Evolutionary conservation across 2,329 filamentous ascomycete genomes (phyloP).

Genomic region (Calonectria crousiana): DNA sequence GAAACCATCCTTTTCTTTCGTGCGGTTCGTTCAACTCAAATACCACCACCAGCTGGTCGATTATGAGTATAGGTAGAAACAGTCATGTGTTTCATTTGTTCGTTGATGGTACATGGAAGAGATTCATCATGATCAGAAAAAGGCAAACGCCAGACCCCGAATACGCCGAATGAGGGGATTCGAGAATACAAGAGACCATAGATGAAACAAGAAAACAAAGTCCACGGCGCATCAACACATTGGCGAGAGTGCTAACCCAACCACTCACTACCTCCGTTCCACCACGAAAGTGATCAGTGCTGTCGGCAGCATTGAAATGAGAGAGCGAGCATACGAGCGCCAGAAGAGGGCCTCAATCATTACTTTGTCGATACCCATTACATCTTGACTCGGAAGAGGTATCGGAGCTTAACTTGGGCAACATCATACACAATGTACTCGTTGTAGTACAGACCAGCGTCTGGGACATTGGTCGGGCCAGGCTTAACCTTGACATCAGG

Average conservation of each 20-base stretch:
- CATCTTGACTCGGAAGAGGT: slow-evolving; percentile 74
- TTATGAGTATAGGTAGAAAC: background rate
- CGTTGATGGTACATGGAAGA: background rate
- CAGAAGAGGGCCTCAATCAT: background rate
- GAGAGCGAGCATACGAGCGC: background rate
- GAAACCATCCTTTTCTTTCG: background rate
- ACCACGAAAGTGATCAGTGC: background rate
- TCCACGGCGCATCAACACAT: background rate
- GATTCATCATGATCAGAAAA: background rate
- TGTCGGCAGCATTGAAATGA: background rate
- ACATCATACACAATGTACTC: slow-evolving; percentile 81
- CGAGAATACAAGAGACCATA: background rate
- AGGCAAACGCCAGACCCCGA: background rate
- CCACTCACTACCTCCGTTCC: background rate
- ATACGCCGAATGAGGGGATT: background rate
- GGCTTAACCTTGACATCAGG: slow-evolving; percentile 63
- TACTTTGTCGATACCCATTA: slow-evolving; percentile 23
- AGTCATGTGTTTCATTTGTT: background rate
- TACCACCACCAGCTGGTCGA: background rate
- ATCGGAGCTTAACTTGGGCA: slow-evolving; percentile 76
- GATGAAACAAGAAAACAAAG: background rate
- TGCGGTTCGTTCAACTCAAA: background rate
- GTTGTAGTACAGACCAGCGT: slow-evolving; percentile 72
- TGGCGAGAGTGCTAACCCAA: background rate
- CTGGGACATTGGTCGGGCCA: slow-evolving; percentile 58